Evolutionary conservation across 2,329 filamentous ascomycete species (phyloP).

Genomic region (Ophiostoma quercus): DNA sequence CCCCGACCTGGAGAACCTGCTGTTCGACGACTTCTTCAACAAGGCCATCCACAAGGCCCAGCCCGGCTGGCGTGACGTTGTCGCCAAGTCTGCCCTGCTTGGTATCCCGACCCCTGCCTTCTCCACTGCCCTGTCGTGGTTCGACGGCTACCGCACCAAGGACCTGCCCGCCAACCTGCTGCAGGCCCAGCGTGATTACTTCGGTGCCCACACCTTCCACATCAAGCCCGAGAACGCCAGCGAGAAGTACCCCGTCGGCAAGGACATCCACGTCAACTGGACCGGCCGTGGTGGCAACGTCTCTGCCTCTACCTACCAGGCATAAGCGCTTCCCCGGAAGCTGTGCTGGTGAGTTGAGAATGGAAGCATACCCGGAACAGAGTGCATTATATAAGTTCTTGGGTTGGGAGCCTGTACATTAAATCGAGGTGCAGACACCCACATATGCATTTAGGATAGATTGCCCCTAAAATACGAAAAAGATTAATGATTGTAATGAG

Average conservation of each 20-base stretch:
- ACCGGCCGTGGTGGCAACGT: slow-evolving; percentile 96
- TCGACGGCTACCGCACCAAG: slow-evolving; percentile 96
- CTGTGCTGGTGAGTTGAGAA: background rate
- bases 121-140: slow-evolving; percentile 96
- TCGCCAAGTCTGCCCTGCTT: slow-evolving; percentile 85
- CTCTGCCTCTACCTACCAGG: slow-evolving; percentile 94
- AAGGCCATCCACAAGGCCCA: slow-evolving; percentile 97
- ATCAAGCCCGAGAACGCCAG: slow-evolving; percentile 76
- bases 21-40: slow-evolving; percentile 99
- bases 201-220: slow-evolving; percentile 86
- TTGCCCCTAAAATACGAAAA: slow-evolving; percentile 17
- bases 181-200: slow-evolving; percentile 99
- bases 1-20: slow-evolving; percentile 92
- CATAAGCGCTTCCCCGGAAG: slow-evolving; percentile 49
- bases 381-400: slow-evolving; percentile 7
- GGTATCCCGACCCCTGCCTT: slow-evolving; percentile 96
- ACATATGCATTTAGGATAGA: slow-evolving; percentile 19
- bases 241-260: slow-evolving; percentile 73
- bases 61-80: slow-evolving; percentile 83
- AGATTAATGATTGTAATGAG: slow-evolving; percentile 10
- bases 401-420: slow-evolving; percentile 11
- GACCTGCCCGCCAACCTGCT: slow-evolving; percentile 96
- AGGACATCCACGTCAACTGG: slow-evolving; percentile 99
- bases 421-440: slow-evolving; percentile 11
- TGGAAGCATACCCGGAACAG: slow-evolving; percentile 12